These are phyloP conservation scores for Sungouiella thailandica DNA, from an alignment of 805 yeast genomes.

Conservation along the genomic window DNA sequence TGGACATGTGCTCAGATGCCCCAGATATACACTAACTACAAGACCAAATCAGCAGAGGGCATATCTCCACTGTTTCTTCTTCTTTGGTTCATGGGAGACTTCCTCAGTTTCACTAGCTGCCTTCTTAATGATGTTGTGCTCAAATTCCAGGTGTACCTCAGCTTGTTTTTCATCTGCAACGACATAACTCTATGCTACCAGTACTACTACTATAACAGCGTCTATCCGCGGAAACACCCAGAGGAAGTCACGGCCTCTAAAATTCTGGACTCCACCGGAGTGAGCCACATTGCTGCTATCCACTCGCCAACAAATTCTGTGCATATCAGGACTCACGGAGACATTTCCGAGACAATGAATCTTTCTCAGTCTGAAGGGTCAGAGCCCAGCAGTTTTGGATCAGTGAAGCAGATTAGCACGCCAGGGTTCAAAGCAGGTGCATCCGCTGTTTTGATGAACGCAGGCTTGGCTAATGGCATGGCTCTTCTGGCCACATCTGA, in stretches of 20 bases:
- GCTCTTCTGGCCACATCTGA: not conserved
- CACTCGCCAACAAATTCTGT: constrained; percentile 6
- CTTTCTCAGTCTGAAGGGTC: constrained; percentile 2
- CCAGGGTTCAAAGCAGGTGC: constrained; percentile 4
- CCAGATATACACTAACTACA: constrained; percentile 58
- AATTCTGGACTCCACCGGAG: not conserved
- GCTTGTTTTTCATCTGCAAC: constrained; percentile 43
- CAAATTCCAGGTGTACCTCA: constrained; percentile 34
- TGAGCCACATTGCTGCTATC: constrained; percentile 2
- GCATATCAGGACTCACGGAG: constrained; percentile 9
- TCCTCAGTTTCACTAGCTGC: constrained; percentile 37
- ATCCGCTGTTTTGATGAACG: constrained; percentile 10
- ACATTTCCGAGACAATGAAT: not conserved
- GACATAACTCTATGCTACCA: constrained; percentile 68
- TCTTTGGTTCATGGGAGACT: constrained; percentile 58
- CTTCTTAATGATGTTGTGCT: constrained; percentile 34
- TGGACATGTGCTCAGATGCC: constrained; percentile 78
- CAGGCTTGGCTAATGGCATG: constrained; percentile 12
- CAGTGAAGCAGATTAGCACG: not conserved
- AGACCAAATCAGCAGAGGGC: constrained; percentile 60
- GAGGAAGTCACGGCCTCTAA: constrained; percentile 29
- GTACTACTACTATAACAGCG: constrained; percentile 60
- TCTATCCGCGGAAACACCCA: constrained; percentile 26
- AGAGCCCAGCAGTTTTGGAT: constrained; percentile 8
- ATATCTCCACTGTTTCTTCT: constrained; percentile 54